Evolutionary conservation across 2,329 filamentous ascomycete species (phyloP).

Genomic region (Nemania sp.): DNA sequence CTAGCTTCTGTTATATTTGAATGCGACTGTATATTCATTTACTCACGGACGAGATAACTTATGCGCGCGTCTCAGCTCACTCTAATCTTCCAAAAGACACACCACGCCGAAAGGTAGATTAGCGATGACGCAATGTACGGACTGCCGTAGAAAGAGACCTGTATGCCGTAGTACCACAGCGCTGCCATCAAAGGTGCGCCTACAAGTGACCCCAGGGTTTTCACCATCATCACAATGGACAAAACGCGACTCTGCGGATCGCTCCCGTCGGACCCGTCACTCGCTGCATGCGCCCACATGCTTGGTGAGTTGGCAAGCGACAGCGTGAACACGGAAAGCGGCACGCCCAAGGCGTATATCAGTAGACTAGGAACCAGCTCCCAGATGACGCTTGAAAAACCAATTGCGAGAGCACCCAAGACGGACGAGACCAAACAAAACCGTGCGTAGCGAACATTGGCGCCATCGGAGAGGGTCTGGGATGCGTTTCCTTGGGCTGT

Average conservation of each 20-base stretch:
- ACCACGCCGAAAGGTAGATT: slow-evolving; percentile 54
- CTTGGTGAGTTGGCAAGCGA: slow-evolving; percentile 60
- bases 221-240: slow-evolving; percentile 64
- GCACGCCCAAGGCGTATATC: slow-evolving; percentile 62
- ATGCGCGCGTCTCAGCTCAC: slow-evolving; percentile 27
- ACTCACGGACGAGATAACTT: background rate
- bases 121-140: slow-evolving; percentile 57
- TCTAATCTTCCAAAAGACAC: slow-evolving; percentile 50
- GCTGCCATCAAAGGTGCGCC: slow-evolving; percentile 62
- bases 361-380: slow-evolving; percentile 58
- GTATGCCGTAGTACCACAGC: slow-evolving; percentile 61
- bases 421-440: slow-evolving; percentile 55
- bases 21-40: background rate
- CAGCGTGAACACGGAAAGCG: slow-evolving; percentile 62
- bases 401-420: slow-evolving; percentile 59
- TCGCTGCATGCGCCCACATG: slow-evolving; percentile 47
- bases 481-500: slow-evolving; percentile 42
- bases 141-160: slow-evolving; percentile 52
- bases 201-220: slow-evolving; percentile 61
- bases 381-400: slow-evolving; percentile 54
- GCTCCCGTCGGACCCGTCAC: slow-evolving; percentile 29
- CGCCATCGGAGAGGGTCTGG: slow-evolving; percentile 46
- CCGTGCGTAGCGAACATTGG: slow-evolving; percentile 53
- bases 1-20: background rate
- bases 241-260: slow-evolving; percentile 59